Base-by-base conservation (phyloP, 2,329 filamentous ascomycete species). In the Trichoderma semiorbis region DNA sequence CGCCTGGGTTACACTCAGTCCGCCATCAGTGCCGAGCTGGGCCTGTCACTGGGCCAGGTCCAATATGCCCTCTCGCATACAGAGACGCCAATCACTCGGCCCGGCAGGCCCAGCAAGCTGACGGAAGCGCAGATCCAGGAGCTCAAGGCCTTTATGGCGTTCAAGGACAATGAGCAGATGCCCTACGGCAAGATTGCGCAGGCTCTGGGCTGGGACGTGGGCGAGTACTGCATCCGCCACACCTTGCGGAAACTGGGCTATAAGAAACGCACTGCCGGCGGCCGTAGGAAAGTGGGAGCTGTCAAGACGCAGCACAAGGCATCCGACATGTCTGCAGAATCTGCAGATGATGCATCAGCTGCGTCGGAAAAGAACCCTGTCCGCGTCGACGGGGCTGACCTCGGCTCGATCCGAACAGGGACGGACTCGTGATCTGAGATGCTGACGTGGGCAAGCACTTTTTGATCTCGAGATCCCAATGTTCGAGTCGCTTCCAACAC, bases 191-290 rank as follows among this genome's bases (percentile, higher is more conserved):
- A 57, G 50, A 70, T 70, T 18, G 43, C 58, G 12, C 58, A 64
- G 57, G 68, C 60, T 8, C 43, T 70, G 1, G 68, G 68, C 32
- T 70, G 68, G 58, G 43, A 70, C 10, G 60, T 70, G 43, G 68
- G 60, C 43, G 67, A 71, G 36, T 71, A 71, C 21, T 67, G 62
- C n/a, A 71, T 71, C 53, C 28, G 69, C 28, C 61, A 71, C 28
- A 50, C 64, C 24, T 28, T 67, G 32, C 69, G 50, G 26, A 71
- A 67, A 24, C 39, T 60, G 47, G 60, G 58, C 24, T 63, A 70
- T 34, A 64, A 43, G 39, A 43, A 47, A 62, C 43, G 43, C 5
- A 30, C 57, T 34, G 57, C 57, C n/a, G 57, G 67, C 7, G 67
- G 57, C 11, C 53, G 55, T 16, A 69, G 55, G 65, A 60, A 60